Evolutionary conservation across 2,329 filamentous ascomycete genomes (phyloP), one percentile per base, ranked within the genome.

Genomic region (Atkinsonella hypoxylon): DNA sequence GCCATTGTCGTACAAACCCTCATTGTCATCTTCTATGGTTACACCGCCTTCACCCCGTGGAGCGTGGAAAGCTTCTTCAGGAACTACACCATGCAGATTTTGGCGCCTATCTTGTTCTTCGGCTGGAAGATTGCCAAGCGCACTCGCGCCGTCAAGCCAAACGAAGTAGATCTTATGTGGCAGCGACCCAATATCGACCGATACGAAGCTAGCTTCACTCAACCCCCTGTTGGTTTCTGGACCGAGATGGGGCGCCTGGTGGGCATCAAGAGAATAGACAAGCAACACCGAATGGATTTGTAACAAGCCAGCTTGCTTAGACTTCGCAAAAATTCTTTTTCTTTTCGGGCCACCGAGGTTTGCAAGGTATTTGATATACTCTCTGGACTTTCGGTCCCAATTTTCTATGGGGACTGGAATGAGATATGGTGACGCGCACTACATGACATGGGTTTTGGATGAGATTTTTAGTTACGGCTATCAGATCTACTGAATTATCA

Each of bases 51-150:
- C 60, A 57, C 59, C 15, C 65, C 66, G 15, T 83, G 79, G 73
- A 62, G 64, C 22, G 67, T 71, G 17, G 64, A 71, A 3, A 67
- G 59, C 36, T 75, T 77, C 59, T 69, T 76, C 62, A 64, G 70
- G 17, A 76, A 77, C 67, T 81, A 81, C 64, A 75, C 74, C 30
- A 79, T 81, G 75, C 67, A 76, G 53, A 63, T 80, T 13, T 61
- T 82, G 22, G 72, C 74, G 0, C 71, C 74, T 8, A 60, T 78
- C 36, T 65, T 80, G 30, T 84, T 76, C 60, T 48, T 74, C 18
- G 70, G 70, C 57, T 87, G 81, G 79, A 87, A 87, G 66, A 8
- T 85, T 1, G 18, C 80, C 61, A 79, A 81, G 67, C 70, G 69
- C 51, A 85, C 82, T 1, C 72, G 71, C 53, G 67, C 77, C 48